Evolutionary conservation across 2,329 filamentous ascomycete species (phyloP).

Genomic region (Fusarium camptoceras): DNA sequence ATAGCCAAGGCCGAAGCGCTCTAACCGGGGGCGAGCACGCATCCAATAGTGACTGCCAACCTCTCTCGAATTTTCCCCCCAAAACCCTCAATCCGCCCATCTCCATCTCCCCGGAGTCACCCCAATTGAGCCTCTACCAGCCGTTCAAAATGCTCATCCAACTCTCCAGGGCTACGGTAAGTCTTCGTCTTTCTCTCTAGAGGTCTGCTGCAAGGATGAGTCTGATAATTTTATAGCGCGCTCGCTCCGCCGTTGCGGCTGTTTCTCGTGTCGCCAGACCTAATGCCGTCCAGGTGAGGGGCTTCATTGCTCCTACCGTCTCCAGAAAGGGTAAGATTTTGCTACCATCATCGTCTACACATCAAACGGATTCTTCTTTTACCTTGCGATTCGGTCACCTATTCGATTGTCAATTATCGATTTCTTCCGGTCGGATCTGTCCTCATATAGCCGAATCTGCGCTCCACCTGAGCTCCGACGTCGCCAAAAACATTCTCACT

Average conservation of each 20-base stretch:
- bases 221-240: conserved; percentile 57
- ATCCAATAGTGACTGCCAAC: conserved; percentile 31
- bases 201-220: not conserved
- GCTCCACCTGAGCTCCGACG: conserved; percentile 47
- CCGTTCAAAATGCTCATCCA: conserved; percentile 67
- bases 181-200: conserved; percentile 42
- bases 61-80: conserved; percentile 59
- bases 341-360: conserved; percentile 5
- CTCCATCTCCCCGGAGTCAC: conserved; percentile 49
- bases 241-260: conserved; percentile 62
- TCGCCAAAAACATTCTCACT: conserved; percentile 31
- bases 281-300: conserved; percentile 62
- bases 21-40: conserved; percentile 42
- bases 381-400: conserved; percentile 10
- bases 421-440: conserved; percentile 37
- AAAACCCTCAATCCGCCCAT: conserved; percentile 44
- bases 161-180: conserved; percentile 67
- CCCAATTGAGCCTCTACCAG: conserved; percentile 62
- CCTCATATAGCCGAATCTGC: conserved; percentile 45
- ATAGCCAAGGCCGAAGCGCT: conserved; percentile 42
- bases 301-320: conserved; percentile 70
- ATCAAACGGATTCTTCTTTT: not conserved
- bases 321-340: conserved; percentile 69
- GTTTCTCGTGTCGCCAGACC: conserved; percentile 59
- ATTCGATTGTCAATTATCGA: conserved; percentile 21